Base-by-base conservation (phyloP, 345 rosid genomes). In the Salix brachista region DNA sequence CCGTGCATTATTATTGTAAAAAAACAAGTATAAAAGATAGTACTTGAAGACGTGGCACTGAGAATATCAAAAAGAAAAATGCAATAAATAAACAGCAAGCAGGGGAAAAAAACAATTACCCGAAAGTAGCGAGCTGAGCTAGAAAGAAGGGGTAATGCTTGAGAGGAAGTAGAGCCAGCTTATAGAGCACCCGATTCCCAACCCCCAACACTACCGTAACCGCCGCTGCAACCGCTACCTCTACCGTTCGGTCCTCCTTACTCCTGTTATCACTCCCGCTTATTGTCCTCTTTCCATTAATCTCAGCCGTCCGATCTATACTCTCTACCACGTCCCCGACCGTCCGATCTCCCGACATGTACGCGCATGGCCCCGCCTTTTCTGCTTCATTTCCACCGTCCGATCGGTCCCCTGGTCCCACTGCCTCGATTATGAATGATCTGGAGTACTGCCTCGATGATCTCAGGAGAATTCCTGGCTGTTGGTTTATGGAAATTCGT, bases 111-210 rank as follows among this genome's bases (percentile, higher is more conserved):
- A 58, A 36, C 50, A 26, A 70, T 56, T 88, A 94, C 98, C 98
- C 97, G 88, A 92, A 83, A 50, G 98, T 94, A 69, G 98, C 93
- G 78, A 94, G 90, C 89, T 94, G 98, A 18, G 98, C 98, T 80
- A 94, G 94, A 82, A 94, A 94, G 91, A 94, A 94, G 21, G 98
- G 98, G 80, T 90, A 90, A 32, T 86, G 91, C 83, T 89, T 92
- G 76, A 94, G 97, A 70, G 98, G 97, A 73, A 94, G 86, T 70
- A 94, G 83, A 13, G 98, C 98, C 48, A 94, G 85, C 77, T 94
- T 94, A 83, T 94, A 85, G 76, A 94, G 42, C 72, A 94, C 96
- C 30, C 98, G 92, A 75, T 94, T 94, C 76, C 96, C 98, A 1
- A 92, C 98, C 0, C 98, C 98, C 32, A 94, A 61, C 71, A 86